Base-by-base conservation (phyloP, 192 early-diverging fungal genomes). In the Pilaira anomala region DNA sequence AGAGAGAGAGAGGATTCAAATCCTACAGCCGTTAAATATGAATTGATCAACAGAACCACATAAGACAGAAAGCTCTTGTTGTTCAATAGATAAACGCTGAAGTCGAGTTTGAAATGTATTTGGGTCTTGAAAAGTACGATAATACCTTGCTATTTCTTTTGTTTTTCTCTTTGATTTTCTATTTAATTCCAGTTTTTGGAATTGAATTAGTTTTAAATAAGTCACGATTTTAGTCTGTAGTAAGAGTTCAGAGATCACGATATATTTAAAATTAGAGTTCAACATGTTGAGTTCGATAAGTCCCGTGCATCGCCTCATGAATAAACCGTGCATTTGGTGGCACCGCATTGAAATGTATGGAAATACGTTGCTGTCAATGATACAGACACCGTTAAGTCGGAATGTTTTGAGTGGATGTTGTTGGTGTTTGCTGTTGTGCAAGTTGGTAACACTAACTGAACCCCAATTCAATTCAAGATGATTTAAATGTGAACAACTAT, bases 1-100 rank as follows among this genome's bases (percentile, higher is more conserved):
- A 49, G 2, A 49, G 18, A 25, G 22, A 25, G 19, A 26, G 14
- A 29, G 11, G 7, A 11, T 26, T 14, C 30, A 55, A 33, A 55
- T 55, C 19, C 30, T 55, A 36, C 53, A 55, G 19, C 53, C 29
- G 30, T 55, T 55, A 55, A 55, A 55, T 6, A 55, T 19, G 30
- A 55, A 19, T 16, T 28, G 11, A 7, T 55, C 30, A 13, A 30
- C 30, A 36, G 53, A 55, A 11, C 8, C n/a, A 11, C 53, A 55
- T 12, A 2, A 7, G 18, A 55, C n/a, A 30, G 53, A 26, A 55
- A 55, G 30, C 30, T 33, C 53, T 55, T 55, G 28, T 7, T 33
- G 28, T 7, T 55, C 53, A 3, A 29, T 11, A 18, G 18, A 18
- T 7, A 22, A 46, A 16, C 14, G n/a, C 7, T 46, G 12, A 46